These are phyloP conservation scores for Backusella liffmaniae DNA, from an alignment of 192 early-diverging fungal genomes.

Conservation along the genomic window DNA sequence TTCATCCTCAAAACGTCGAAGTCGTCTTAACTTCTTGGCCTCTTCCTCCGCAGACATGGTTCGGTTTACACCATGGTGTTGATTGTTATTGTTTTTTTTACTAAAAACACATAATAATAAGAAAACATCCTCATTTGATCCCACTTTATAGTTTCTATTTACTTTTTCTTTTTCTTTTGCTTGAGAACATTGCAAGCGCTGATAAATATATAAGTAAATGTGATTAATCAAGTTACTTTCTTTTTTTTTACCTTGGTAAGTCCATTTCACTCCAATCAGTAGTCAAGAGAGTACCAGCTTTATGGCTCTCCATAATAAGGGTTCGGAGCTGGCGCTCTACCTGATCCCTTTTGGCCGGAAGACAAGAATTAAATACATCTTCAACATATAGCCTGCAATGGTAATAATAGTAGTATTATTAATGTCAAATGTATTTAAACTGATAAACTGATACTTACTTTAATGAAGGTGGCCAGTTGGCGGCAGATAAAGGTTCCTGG, in stretches of 20 bases:
- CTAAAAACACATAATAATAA: neutral
- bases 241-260: constrained; percentile 54
- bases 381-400: constrained; percentile 19
- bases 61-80: neutral
- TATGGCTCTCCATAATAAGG: constrained; percentile 11
- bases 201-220: neutral
- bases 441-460: constrained; percentile 13
- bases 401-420: neutral
- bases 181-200: neutral
- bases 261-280: constrained; percentile 75
- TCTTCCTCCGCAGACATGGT: constrained; percentile 26
- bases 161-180: constrained; percentile 12
- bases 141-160: neutral
- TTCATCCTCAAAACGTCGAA: constrained; percentile 35
- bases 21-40: constrained; percentile 37
- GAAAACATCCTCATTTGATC: neutral
- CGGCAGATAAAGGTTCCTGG: neutral
- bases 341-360: constrained; percentile 7
- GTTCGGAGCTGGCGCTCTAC: constrained; percentile 6
- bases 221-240: neutral
- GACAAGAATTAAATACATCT: constrained; percentile 19
- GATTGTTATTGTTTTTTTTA: constrained; percentile 12
- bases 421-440: neutral
- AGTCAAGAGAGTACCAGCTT: constrained; percentile 45
- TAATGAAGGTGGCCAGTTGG: constrained; percentile 27